Base-by-base conservation (phyloP, 2,329 filamentous ascomycete genomes). In the Ascosphaera acerosa region DNA sequence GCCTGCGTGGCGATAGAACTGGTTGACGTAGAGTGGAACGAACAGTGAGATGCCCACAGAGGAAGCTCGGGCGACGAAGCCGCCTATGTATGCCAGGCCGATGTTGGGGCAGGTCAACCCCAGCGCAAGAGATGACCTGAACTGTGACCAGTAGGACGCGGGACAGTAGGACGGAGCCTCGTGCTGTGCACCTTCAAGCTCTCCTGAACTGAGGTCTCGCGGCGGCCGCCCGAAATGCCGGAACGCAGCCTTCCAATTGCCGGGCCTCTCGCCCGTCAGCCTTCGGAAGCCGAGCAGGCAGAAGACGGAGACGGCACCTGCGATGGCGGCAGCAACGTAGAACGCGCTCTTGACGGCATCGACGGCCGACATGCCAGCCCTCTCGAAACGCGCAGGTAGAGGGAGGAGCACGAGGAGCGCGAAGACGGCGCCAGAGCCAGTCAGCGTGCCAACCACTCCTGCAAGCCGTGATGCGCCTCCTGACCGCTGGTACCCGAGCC, bases 41-140 rank as follows among this genome's bases (percentile, higher is more conserved):
- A 94, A 97, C 4, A 94, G 65, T 1, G 80, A 89, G 39, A 97
- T 90, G 32, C 77, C 84, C 4, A 97, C 87, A 0, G 81, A 91
- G 1, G 82, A 92, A 5, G 87, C 82, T 34, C 87, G 70, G 6
- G 82, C 84, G 2, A 97, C 84, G 43, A 94, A 92, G 2, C 87
- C 87, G 37, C 84, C 87, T 0, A 94, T 57, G 44, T 94, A 97
- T 17, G 76, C 84, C 0, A 94, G 62, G 12, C 70, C 72, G 37
- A 97, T 90, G 41, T 75, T 66, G 6, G 69, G 61, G 45, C 89
- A 76, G 6, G 59, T 68, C 42, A 80, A 68, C 10, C 76, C 82
- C 7, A 90, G 62, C 4, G 68, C 41, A 41, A 82, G 48, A 20
- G 76, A 63, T 37, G 69, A 57, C 37, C 63, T 54, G 32, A 78